A percentile compares a stretch with the other conserved stretches of the same genome.
These are phyloP conservation scores for Fusarium avenaceum DNA, from an alignment of 2,329 filamentous ascomycete species.

Conservation along the genomic window DNA sequence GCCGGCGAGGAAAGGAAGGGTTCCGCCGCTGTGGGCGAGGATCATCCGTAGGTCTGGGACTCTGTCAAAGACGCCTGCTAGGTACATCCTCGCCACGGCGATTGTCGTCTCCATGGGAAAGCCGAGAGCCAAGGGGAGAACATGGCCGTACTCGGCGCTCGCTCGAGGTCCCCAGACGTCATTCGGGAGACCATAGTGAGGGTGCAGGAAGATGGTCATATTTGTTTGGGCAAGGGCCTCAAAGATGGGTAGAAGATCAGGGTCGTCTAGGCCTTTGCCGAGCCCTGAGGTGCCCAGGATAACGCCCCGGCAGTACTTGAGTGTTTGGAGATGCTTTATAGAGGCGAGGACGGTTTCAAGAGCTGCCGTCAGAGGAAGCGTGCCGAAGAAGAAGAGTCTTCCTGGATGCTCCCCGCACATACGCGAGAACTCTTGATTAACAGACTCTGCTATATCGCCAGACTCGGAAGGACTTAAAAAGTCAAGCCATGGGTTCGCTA, in stretches of 20 bases:
- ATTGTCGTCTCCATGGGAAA: slow-evolving; percentile 96
- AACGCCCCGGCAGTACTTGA: slow-evolving; percentile 83
- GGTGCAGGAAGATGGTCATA: slow-evolving; percentile 85
- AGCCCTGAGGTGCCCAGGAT: slow-evolving; percentile 89
- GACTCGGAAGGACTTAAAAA: slow-evolving; percentile 77
- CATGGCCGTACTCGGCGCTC: slow-evolving; percentile 81
- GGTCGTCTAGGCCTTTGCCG: slow-evolving; percentile 84
- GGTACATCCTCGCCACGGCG: slow-evolving; percentile 86
- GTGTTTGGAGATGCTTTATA: slow-evolving; percentile 70
- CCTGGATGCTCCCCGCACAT: slow-evolving; percentile 77
- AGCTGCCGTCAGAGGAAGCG: slow-evolving; percentile 81
- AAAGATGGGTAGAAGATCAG: slow-evolving; percentile 78
- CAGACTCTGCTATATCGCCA: slow-evolving; percentile 70
- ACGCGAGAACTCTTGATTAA: slow-evolving; percentile 83
- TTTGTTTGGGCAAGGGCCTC: slow-evolving; percentile 73
- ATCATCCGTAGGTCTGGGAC: slow-evolving; percentile 79
- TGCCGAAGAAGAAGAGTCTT: slow-evolving; percentile 84
- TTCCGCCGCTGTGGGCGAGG: slow-evolving; percentile 89
- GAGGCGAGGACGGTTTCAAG: slow-evolving; percentile 72
- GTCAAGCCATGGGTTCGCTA: slow-evolving; percentile 95
- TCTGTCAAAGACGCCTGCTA: slow-evolving; percentile 87
- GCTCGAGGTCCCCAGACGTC: slow-evolving; percentile 82
- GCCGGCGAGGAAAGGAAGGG: slow-evolving; percentile 88
- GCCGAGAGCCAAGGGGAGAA: slow-evolving; percentile 85
- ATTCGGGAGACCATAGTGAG: slow-evolving; percentile 88